Evolutionary conservation across 345 rosid genomes (phyloP).

Genomic region (Brassica rapa): DNA sequence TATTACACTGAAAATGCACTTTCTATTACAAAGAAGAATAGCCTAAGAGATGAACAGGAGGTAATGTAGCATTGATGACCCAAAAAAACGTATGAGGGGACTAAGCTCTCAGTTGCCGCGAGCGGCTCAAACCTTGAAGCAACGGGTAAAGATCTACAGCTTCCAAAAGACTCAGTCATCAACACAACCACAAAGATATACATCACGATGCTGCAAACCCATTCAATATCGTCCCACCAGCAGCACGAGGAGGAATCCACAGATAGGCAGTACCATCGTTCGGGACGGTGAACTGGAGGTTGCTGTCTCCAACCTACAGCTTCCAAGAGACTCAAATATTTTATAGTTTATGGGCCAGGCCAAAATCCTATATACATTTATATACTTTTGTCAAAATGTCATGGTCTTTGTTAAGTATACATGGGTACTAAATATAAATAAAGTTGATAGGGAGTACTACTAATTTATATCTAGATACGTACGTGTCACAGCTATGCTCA

Average conservation of each 20-base stretch:
- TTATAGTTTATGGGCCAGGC: background rate
- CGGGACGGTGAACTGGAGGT: no score
- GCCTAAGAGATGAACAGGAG: background rate
- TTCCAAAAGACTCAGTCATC: background rate
- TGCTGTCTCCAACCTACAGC: no score
- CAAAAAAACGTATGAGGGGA: background rate
- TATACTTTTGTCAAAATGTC: background rate
- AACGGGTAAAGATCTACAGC: background rate
- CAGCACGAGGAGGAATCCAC: no score
- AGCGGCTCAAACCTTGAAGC: background rate
- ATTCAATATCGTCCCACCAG: no score
- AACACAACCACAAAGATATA: background rate
- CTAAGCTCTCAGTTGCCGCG: background rate
- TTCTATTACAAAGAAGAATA: background rate
- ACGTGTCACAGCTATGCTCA: background rate
- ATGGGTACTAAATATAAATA: background rate
- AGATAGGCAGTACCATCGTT: no score
- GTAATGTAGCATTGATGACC: background rate
- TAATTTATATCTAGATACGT: background rate
- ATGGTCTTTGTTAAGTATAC: background rate
- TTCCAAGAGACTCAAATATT: background rate
- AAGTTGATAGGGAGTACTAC: background rate
- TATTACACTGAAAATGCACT: background rate
- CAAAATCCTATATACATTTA: background rate
- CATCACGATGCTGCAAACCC: no score